phyloP scores from a whole-genome alignment of 306 rosid genomes.

The Lathyrus sativus region DNA sequence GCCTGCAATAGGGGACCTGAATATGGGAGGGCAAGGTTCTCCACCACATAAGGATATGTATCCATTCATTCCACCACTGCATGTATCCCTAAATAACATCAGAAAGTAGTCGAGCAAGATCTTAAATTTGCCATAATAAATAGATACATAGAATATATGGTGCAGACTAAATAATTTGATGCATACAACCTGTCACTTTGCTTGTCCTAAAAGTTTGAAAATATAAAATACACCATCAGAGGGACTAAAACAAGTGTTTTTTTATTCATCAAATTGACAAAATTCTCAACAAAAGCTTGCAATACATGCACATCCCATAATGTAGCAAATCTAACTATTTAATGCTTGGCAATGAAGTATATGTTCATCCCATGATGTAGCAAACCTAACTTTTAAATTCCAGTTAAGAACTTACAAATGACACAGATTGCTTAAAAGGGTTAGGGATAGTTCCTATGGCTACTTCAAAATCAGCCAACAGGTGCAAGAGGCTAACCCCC shows the following conservation, averaged over 20 bases:
- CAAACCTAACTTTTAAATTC: slow-evolving; percentile 6
- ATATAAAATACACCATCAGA: slow-evolving; percentile 34
- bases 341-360: neutral
- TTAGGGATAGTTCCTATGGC: neutral
- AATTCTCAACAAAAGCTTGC: neutral
- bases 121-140: slow-evolving; percentile 35
- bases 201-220: slow-evolving; percentile 30
- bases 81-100: slow-evolving; percentile 68
- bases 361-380: neutral
- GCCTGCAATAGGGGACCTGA: slow-evolving; percentile 83
- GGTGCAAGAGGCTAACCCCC: neutral
- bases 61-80: slow-evolving; percentile 99
- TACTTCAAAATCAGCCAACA: neutral
- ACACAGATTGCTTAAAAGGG: slow-evolving; percentile 11
- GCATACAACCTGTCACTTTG: slow-evolving; percentile 8
- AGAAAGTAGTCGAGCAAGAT: slow-evolving; percentile 54
- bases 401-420: slow-evolving; percentile 11
- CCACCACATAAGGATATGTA: slow-evolving; percentile 85
- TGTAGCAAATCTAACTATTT: neutral
- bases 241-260: slow-evolving; percentile 49
- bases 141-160: neutral
- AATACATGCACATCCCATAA: neutral
- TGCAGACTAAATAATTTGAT: slow-evolving; percentile 12
- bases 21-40: slow-evolving; percentile 94
- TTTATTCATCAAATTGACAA: neutral